Evolutionary conservation across 345 rosid genomes (phyloP).

Genomic region (Moricandia arvensis): DNA sequence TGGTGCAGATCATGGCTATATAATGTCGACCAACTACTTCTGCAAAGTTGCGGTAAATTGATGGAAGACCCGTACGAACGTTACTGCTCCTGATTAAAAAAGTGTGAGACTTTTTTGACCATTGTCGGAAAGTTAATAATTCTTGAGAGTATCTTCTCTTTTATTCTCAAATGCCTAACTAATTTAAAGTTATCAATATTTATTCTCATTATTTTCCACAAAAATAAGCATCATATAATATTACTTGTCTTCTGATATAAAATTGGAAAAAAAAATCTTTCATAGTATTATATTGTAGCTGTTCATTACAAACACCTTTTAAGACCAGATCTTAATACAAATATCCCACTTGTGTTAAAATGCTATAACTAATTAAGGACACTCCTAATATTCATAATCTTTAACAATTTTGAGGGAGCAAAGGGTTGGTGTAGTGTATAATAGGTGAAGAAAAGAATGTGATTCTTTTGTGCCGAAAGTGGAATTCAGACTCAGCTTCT

Average conservation of each 20-base stretch:
- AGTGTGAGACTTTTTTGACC: background rate
- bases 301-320: background rate
- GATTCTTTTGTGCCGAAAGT: conserved; percentile 28
- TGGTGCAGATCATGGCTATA: no score
- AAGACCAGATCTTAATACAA: background rate
- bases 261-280: background rate
- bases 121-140: conserved; percentile 23
- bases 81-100: conserved; percentile 6
- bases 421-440: conserved; percentile 30
- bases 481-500: conserved; percentile 39
- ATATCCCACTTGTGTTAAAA: conserved; percentile 20
- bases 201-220: background rate
- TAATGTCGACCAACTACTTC: conserved; percentile 65
- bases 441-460: conserved; percentile 29
- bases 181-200: background rate
- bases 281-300: background rate
- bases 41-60: conserved; percentile 78
- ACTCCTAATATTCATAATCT: background rate
- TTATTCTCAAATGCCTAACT: conserved; percentile 25
- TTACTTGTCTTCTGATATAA: background rate
- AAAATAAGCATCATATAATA: background rate
- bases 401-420: conserved; percentile 25
- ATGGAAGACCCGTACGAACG: conserved; percentile 63
- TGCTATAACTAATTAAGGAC: background rate
- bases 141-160: conserved; percentile 12